Percentiles rank a stretch among this genome's conserved stretches.
These are phyloP conservation scores for Linnemannia elongata DNA, from an alignment of 192 early-diverging fungal genomes.

Conservation along the genomic window DNA sequence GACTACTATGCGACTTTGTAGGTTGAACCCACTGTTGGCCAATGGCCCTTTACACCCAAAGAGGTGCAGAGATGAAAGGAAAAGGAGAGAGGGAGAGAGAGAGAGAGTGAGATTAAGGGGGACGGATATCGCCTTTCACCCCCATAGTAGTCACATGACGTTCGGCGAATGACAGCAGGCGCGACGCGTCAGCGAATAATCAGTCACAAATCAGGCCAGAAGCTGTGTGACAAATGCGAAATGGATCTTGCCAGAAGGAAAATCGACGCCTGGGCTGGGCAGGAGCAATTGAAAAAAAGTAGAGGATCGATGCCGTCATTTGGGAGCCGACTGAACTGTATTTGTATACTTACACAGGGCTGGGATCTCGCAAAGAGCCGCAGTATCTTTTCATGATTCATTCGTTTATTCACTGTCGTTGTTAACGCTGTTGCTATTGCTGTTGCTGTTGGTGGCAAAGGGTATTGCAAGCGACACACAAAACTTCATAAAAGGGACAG, in stretches of 20 bases:
- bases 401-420: background rate
- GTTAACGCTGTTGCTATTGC: background rate
- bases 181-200: constrained; percentile 1
- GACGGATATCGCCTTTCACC: background rate
- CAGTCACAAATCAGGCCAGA: background rate
- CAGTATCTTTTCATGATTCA: background rate
- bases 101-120: no score
- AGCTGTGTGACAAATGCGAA: background rate
- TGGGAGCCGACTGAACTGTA: constrained; percentile 4
- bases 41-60: no score
- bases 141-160: background rate
- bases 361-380: background rate
- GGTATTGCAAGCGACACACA: background rate
- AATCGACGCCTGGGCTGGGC: background rate
- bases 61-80: no score
- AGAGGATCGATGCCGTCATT: background rate
- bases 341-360: background rate
- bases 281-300: background rate
- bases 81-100: no score
- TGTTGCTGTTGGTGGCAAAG: background rate
- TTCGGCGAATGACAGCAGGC: background rate
- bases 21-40: no score
- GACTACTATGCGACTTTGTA: no score
- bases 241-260: constrained; percentile 9
- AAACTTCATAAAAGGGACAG: background rate